These are phyloP conservation scores for Trebouxia sp. DNA, from an alignment of 139 green algal species.

Conservation along the genomic window DNA sequence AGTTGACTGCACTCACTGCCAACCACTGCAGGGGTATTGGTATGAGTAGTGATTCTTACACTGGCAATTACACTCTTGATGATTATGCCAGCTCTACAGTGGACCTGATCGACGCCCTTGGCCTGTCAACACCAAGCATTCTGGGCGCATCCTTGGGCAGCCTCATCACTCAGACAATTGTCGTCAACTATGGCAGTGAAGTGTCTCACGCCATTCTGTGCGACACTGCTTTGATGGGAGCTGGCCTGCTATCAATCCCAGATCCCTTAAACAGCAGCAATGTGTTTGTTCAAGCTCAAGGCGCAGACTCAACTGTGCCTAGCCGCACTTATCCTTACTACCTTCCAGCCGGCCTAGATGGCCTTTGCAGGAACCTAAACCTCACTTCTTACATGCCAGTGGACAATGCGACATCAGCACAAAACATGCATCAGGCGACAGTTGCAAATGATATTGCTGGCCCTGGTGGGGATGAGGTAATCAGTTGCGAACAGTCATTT, in stretches of 20 bases:
- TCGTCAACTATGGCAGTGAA: neutral
- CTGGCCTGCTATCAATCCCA: neutral
- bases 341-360: neutral
- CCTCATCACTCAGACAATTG: slow-evolving; percentile 2
- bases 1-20: neutral
- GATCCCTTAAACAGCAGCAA: neutral
- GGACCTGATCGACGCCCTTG: neutral
- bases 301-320: neutral
- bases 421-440: neutral
- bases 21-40: neutral
- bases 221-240: neutral
- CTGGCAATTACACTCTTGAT: slow-evolving; percentile 12
- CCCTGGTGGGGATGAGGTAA: neutral
- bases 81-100: slow-evolving; percentile 8
- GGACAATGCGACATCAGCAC: neutral
- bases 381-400: neutral
- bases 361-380: neutral
- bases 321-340: neutral
- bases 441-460: neutral
- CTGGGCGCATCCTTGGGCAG: neutral
- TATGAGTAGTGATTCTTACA: slow-evolving; percentile 11
- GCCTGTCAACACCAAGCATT: neutral
- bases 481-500: too few relatives aligned
- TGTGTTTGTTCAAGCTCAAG: neutral
- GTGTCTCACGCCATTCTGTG: neutral